Base-by-base conservation (phyloP, 2,329 filamentous ascomycete species). In the Penicillium sp. region DNA sequence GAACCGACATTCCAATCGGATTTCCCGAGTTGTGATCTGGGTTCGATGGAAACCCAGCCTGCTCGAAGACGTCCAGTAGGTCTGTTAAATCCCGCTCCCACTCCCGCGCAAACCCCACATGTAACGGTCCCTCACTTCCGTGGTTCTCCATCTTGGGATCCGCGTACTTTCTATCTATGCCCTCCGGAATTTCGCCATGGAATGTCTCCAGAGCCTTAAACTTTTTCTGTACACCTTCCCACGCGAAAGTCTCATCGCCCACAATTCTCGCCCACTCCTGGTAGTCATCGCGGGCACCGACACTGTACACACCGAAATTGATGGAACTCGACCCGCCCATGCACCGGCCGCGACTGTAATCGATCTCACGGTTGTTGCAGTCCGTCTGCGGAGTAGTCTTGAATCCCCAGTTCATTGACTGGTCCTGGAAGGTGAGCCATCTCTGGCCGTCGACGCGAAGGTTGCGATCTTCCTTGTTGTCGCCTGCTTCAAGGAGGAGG, bases 401-500 rank as follows among this genome's bases (percentile, higher is more conserved):
- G 35, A 80, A 82, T 4, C 76, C 75, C 72, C 76, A 82, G 63
- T 80, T 82, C 60, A 84, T 72, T 9, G 76, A 73, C 18, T 75
- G 72, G 50, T 80, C 77, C 55, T 73, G 68, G 35, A 80, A 78
- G 0, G 80, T 80, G 2, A 75, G 46, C 53, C 79, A 86, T 44
- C 83, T 77, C 59, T 86, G 75, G 10, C 76, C 81, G 46, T 77
- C 76, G 12, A 80, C 74, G 4, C 79, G 78, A 12, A 79, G 70
- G 15, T 73, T 68, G 10, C 68, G 72, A 53, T 80, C 76, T 1
- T 77, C 73, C 40, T 83, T 80, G 6, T 61, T 53, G 1, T 75
- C 72, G 12, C 85, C 85, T 4, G 83, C 83, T 68, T 87, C 84
- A 3, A 87, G 69, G 1, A 87, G 75, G 3, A 86, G 76, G 3